These are phyloP conservation scores for Phaeosphaeriaceae sp. DNA, from an alignment of 2,329 filamentous ascomycete genomes.

Conservation along the genomic window DNA sequence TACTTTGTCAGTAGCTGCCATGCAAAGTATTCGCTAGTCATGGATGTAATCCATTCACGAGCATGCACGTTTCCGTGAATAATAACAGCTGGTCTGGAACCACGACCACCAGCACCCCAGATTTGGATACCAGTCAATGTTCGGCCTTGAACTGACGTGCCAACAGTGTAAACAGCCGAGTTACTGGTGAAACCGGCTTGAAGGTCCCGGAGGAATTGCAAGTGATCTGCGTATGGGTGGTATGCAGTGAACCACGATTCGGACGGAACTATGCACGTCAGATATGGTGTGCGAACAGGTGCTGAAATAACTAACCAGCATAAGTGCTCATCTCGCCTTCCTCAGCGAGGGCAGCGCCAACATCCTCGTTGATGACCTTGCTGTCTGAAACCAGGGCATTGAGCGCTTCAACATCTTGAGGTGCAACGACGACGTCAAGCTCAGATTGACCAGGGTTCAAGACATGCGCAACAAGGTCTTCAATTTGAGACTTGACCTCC, in stretches of 20 bases:
- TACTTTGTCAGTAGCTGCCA: slow-evolving; percentile 48
- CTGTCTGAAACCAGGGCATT: slow-evolving; percentile 33
- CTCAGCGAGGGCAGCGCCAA: slow-evolving; percentile 41
- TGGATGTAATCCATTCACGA: slow-evolving; percentile 41
- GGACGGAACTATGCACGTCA: slow-evolving; percentile 32
- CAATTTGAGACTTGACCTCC: slow-evolving; percentile 36
- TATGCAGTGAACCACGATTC: slow-evolving; percentile 48
- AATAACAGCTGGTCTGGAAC: slow-evolving; percentile 44
- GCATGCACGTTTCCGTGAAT: slow-evolving; percentile 47
- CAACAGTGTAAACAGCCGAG: slow-evolving; percentile 43
- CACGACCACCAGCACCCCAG: slow-evolving; percentile 47
- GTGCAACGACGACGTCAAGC: slow-evolving; percentile 46
- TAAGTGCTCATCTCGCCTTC: slow-evolving; percentile 38
- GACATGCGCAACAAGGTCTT: slow-evolving; percentile 40
- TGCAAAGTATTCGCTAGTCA: slow-evolving; percentile 35
- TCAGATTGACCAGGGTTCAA: slow-evolving; percentile 40
- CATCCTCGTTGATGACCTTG: slow-evolving; percentile 42
- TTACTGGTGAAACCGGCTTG: slow-evolving; percentile 40
- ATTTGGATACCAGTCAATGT: slow-evolving; percentile 47
- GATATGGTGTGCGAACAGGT: neutral
- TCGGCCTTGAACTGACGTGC: slow-evolving; percentile 42
- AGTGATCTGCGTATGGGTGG: slow-evolving; percentile 44
- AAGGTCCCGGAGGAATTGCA: slow-evolving; percentile 42
- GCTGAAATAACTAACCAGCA: slow-evolving; percentile 30
- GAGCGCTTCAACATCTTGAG: slow-evolving; percentile 40